phyloP scores from a whole-genome alignment of 2,329 filamentous ascomycete species.

The Reticulascus tulasneorum region DNA sequence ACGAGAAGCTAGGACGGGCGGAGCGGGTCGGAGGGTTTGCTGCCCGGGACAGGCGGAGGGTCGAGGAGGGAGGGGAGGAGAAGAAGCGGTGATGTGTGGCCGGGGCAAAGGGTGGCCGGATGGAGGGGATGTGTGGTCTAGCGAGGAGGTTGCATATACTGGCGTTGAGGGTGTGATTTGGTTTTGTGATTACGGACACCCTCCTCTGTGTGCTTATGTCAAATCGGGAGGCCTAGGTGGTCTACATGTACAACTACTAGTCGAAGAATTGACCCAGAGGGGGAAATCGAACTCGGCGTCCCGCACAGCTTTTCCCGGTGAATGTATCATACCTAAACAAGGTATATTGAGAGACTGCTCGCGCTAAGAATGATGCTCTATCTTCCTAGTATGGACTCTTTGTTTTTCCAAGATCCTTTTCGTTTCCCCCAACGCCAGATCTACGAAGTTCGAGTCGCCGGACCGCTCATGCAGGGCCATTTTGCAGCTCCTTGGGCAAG shows the following conservation, averaged over 20 bases:
- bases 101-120: constrained; percentile 4
- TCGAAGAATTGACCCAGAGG: no score
- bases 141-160: neutral
- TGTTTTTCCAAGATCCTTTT: no score
- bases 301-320: no score
- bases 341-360: no score
- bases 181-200: constrained; percentile 11
- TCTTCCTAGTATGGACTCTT: no score
- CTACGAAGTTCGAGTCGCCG: no score
- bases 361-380: no score
- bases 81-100: constrained; percentile 3
- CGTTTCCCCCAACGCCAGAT: no score
- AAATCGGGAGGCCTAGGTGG: neutral
- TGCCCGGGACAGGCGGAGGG: constrained; percentile 30
- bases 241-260: neutral
- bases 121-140: neutral
- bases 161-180: constrained; percentile 9
- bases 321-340: no score
- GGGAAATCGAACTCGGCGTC: no score
- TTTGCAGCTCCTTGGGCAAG: constrained; percentile 48
- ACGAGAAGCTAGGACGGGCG: constrained; percentile 44
- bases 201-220: no score
- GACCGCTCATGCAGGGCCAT: no score
- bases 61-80: constrained; percentile 11
- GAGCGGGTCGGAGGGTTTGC: constrained; percentile 55